Base-by-base conservation (phyloP, 2,329 filamentous ascomycete genomes). In the Emericellopsis cladophorae region DNA sequence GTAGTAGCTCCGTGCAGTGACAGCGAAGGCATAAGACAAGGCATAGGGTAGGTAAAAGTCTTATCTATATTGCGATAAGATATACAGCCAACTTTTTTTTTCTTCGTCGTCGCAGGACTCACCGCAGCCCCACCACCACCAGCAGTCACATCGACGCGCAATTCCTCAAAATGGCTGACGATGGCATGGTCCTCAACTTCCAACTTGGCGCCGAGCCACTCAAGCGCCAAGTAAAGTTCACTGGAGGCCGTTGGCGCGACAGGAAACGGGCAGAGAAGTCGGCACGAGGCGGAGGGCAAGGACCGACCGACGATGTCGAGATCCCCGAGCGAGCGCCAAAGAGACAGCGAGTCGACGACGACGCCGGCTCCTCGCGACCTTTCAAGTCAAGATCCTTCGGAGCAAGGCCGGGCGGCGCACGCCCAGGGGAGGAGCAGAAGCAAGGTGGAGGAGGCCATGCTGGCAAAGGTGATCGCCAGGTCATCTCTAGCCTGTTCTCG, bases 121-220 rank as follows among this genome's bases (percentile, higher is more conserved):
- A 34, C 29, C 16, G 24, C 40, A 33, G n/a, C 31, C 9, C 2
- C 16, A 21, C 33, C n/a, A 11, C 22, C 15, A 36, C 24, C 24
- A 41, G 11, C 12, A 6, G 14, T 10, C 18, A n/a, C 8, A 26
- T 9, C 26, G 26, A 29, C 26, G 7, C 9, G 9, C 9, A 40
- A 21, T 16, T 31, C 33, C 21, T 37, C 44, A 55, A 44, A 45
- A 95, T 96, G 89, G 85, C 85, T 40, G 89, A 96, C 67, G 85
- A 94, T 79, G 88, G 88, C 50, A 84, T 98, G 77, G 74, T 95
- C 43, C 69, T 96, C 56, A 96, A 96, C 54, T 95, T 96, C 58
- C 80, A 87, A 51, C 67, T 95, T 43, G 74, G 76, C 23, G 79
- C 85, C 45, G 73, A 67, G 15, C 73, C 82, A 11, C 58, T 85